Conservation (phyloP, 192 early-diverging fungal species). For the Dissophora globulifera region DNA sequence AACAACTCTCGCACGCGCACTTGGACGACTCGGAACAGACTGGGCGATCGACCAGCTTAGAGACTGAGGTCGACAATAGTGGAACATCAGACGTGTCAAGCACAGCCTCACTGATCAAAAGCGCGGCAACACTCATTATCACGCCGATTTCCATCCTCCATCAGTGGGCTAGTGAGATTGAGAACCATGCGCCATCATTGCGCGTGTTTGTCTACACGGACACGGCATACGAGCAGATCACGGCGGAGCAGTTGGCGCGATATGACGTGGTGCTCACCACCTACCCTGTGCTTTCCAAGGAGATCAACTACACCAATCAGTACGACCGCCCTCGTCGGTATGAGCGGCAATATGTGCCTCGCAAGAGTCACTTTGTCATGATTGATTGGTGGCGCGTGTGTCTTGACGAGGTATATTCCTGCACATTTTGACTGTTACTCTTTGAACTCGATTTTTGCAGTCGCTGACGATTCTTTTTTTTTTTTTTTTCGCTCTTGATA, state of each 20-base stretch:
- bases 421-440: background rate
- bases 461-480: background rate
- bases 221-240: constrained; percentile 35
- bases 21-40: background rate
- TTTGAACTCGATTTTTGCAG: too few species aligned
- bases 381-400: constrained; percentile 70
- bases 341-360: constrained; percentile 49
- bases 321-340: constrained; percentile 54
- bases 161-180: constrained; percentile 73
- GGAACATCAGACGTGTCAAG: background rate
- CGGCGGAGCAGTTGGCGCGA: constrained; percentile 36
- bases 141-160: constrained; percentile 67
- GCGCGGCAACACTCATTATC: constrained; percentile 69
- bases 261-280: constrained; percentile 72
- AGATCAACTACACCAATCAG: constrained; percentile 61
- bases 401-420: constrained; percentile 63
- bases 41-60: background rate
- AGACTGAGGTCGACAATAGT: background rate
- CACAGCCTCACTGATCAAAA: constrained; percentile 15
- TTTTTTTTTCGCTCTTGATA: background rate
- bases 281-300: constrained; percentile 63
- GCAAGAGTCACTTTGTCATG: constrained; percentile 56
- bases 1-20: constrained; percentile 7
- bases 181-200: constrained; percentile 63
- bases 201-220: constrained; percentile 49